Base-by-base conservation (phyloP, 139 green algal genomes). In the Marvania coccoides region DNA sequence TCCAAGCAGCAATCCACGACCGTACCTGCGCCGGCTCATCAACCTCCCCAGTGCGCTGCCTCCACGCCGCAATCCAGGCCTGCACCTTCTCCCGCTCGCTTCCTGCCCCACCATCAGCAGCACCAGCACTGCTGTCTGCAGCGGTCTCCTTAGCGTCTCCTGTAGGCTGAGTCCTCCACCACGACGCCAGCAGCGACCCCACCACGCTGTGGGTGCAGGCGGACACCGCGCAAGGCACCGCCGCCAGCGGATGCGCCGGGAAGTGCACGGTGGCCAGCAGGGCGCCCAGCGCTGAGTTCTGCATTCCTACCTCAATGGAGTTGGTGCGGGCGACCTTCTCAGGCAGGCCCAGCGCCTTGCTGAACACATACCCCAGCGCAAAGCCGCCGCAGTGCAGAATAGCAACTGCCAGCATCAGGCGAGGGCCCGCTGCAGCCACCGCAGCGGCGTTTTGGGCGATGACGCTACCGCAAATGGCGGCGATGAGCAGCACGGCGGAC, bases 251-350 rank as follows among this genome's bases (percentile, higher is more conserved):
- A 72, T 93, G 74, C 2, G 69, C 19, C 0, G 72, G 40, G 38
- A 94, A 94, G 58, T 90, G 81, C 1, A 84, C 39, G 0, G 81
- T 57, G 0, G 86, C 86, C n/a, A 95, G 72, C n/a, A 93, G 80
- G 0, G 80, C 81, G 19, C 81, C 86, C 23, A 89, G 76, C 33
- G 80, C 83, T 37, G 48, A 77, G 69, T 93, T 93, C 59, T 90
- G 85, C 83, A 85, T 87, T 38, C 84, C 78, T 14, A 87, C 75
- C 54, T 85, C 80, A 14, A 91, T 87, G 67, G 71, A 78, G 45
- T 78, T 84, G 30, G 85, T 89, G 29, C 84, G 65, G 3, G 80
- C 79, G 15, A 73, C 67, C 4, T 47, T 61, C 56, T 84, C 78
- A 0, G 61, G 67, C 10, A 87, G 46, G n/a, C 78, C 74, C 30